Conservation (phyloP, 73 alveolate genomes). For the Tetrahymena malaccensis region DNA sequence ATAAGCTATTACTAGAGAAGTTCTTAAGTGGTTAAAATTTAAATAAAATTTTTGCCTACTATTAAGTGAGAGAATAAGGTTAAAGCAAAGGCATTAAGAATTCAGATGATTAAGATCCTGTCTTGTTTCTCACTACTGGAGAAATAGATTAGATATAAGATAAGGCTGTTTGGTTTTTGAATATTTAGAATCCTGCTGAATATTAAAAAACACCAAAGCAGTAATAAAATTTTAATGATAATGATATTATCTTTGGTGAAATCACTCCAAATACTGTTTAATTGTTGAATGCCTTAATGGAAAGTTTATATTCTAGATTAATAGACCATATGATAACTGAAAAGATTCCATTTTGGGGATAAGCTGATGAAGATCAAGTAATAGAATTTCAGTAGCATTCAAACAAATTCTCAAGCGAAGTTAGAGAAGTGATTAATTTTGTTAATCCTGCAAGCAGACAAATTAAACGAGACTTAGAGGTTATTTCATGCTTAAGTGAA, state of each 20-base stretch:
- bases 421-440: conserved; percentile 27
- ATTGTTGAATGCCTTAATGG: conserved; percentile 24
- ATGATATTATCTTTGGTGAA: conserved; percentile 35
- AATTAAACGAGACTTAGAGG: conserved; percentile 23
- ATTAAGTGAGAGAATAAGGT: conserved; percentile 1
- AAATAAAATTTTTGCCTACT: conserved; percentile 13
- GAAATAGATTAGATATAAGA: conserved; percentile 9
- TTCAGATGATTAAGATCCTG: conserved; percentile 9
- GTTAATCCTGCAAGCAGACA: conserved; percentile 22
- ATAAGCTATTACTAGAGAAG: not conserved
- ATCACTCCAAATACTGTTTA: conserved; percentile 2
- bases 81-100: conserved; percentile 23
- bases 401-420: conserved; percentile 24
- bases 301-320: conserved; percentile 10
- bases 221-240: conserved; percentile 9
- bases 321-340: not conserved
- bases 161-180: conserved; percentile 28
- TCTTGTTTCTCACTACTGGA: conserved; percentile 9
- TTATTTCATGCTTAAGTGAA: conserved; percentile 7
- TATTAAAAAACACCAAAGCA: not conserved
- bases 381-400: conserved; percentile 20
- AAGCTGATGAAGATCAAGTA: conserved; percentile 22
- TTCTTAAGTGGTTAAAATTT: conserved; percentile 27
- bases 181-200: conserved; percentile 21
- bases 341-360: conserved; percentile 33